Base-by-base conservation (phyloP, 2,329 filamentous ascomycete genomes). In the Phymatotrichopsis omnivora region DNA sequence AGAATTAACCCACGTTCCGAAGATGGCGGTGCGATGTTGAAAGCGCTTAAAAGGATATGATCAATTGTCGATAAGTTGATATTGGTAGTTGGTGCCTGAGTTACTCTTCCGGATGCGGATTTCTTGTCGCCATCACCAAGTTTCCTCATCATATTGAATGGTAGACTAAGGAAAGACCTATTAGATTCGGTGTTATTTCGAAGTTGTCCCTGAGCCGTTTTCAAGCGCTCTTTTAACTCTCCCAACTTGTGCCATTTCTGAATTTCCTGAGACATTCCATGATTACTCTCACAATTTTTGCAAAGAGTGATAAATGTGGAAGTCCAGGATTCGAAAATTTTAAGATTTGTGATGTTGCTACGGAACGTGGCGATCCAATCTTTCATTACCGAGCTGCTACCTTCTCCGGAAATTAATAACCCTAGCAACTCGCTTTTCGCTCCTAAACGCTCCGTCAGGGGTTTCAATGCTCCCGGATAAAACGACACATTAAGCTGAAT, bases 401-500 rank as follows among this genome's bases (percentile, higher is more conserved):
- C 10, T 17, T 34, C 16, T 5, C 42, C 35, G 11, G 45, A 42
- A 11, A 47, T 20, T 10, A 47, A 34, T 23, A 34, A 38, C 16
- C 43, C 45, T 10, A 47, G 22, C 20, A 47, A 38, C 17, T n/a
- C 16, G 6, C 29, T 29, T 17, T 37, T 37, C 17, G 23, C 39
- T 5, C 24, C 22, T 23, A 47, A 28, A 5, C 28, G 23, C 24
- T 35, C 33, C 20, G 45, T 40, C 10, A 47, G 45, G 10, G 28
- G 16, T 16, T 47, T 40, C 28, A 43, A 28, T n/a, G 45, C 27
- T 4, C 45, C 33, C 5, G 45, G 33, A 7, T 23, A 29, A 16
- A 43, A 38, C 5, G 45, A 34, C 7, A 47, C 38, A 27, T 40
- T 42, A 8, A 47, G 43, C 7, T 37, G 17, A 10, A 47, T 24